Evolutionary conservation across 1,284 basidiomycete species (phyloP).

Genomic region (Pseudozyma thailandica): DNA sequence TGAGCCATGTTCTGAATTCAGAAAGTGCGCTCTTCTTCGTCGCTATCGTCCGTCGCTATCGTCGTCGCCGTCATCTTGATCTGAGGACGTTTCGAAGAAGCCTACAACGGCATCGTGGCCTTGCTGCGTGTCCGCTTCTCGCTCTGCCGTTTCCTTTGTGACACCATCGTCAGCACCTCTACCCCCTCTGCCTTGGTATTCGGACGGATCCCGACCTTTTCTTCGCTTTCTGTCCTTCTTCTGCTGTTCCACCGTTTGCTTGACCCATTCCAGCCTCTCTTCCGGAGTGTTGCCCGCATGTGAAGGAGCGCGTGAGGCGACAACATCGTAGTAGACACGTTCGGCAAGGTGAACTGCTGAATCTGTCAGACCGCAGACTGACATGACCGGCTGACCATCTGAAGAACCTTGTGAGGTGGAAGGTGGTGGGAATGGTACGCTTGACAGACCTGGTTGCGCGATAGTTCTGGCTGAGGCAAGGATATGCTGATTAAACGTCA

Average conservation of each 20-base stretch:
- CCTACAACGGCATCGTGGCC: slow-evolving; percentile 10
- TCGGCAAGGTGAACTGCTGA: slow-evolving; percentile 28
- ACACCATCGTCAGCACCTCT: slow-evolving; percentile 41
- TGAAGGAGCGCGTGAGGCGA: slow-evolving; percentile 55
- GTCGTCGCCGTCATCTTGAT: slow-evolving; percentile 8
- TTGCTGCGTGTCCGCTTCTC: background rate
- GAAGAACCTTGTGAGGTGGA: background rate
- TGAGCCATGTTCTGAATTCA: too few relatives aligned
- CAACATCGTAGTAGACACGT: slow-evolving; percentile 60
- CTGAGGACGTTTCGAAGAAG: slow-evolving; percentile 26
- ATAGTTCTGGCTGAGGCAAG: background rate
- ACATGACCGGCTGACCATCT: slow-evolving; percentile 9
- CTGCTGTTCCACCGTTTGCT: slow-evolving; percentile 73
- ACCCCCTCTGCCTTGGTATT: slow-evolving; percentile 56
- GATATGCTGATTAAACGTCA: slow-evolving; percentile 31
- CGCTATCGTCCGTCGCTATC: slow-evolving; percentile 7
- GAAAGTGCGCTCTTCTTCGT: too few relatives aligned
- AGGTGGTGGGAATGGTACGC: slow-evolving; percentile 30
- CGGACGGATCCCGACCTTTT: slow-evolving; percentile 39
- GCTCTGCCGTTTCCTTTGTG: slow-evolving; percentile 7
- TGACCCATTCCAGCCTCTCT: slow-evolving; percentile 69
- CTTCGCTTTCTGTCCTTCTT: slow-evolving; percentile 72
- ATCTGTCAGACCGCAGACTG: slow-evolving; percentile 34
- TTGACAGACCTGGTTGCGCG: slow-evolving; percentile 3
- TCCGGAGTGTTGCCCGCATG: slow-evolving; percentile 5